Percentiles rank a stretch among this genome's conserved stretches.
These are phyloP conservation scores for Nyctanthes arbortristis DNA, from an alignment of 257 asterid genomes.

Conservation along the genomic window DNA sequence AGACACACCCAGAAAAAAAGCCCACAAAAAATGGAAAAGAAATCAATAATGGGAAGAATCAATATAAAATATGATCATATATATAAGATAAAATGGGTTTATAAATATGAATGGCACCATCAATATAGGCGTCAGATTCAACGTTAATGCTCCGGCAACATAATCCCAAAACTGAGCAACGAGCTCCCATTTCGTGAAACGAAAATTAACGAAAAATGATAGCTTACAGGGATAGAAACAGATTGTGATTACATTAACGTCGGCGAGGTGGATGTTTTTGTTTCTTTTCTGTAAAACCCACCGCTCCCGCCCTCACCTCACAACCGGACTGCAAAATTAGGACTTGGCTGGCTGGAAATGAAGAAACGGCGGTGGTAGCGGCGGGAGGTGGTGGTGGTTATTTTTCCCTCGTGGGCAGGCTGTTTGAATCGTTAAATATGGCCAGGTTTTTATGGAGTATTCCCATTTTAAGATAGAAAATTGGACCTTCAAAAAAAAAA, in stretches of 20 bases:
- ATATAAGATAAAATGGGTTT: not conserved
- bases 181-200: slow-evolving; percentile 42
- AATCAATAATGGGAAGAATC: not conserved
- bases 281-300: not conserved
- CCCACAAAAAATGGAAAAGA: not conserved
- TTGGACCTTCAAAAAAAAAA: no score
- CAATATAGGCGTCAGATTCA: slow-evolving; percentile 38
- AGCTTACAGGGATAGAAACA: not conserved
- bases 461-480: no score
- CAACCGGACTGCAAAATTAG: not conserved
- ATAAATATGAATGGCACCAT: slow-evolving; percentile 19
- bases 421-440: not conserved
- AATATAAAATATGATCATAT: not conserved
- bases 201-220: not conserved
- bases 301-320: not conserved
- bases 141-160: slow-evolving; percentile 40
- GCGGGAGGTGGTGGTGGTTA: slow-evolving; percentile 1
- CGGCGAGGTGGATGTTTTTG: not conserved
- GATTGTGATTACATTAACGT: slow-evolving; percentile 1
- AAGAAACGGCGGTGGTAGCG: not conserved
- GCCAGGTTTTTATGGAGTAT: not conserved
- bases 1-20: not conserved
- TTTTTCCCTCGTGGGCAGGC: not conserved
- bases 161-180: slow-evolving; percentile 43
- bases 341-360: not conserved